phyloP scores from a whole-genome alignment of 202 grass and related monocot genomes.

The Digitaria exilis region DNA sequence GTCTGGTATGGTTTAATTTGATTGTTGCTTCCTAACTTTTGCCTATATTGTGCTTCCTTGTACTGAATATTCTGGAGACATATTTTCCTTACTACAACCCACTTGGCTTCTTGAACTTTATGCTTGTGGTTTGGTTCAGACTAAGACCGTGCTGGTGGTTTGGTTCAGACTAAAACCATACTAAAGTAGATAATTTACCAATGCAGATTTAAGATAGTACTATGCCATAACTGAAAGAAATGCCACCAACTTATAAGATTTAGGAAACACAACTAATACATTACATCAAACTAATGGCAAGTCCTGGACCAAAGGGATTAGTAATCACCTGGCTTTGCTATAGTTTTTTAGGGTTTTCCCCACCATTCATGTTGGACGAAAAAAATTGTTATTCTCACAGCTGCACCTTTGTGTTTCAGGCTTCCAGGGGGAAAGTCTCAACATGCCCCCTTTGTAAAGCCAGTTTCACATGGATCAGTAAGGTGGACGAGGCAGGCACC shows the following conservation, averaged over 20 bases:
- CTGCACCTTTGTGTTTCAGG: slow-evolving; percentile 46
- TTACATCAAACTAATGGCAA: not conserved
- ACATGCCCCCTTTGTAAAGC: slow-evolving; percentile 92
- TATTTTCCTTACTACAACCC: not conserved
- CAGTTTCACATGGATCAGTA: slow-evolving; percentile 68
- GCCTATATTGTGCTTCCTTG: not conserved
- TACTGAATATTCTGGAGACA: not conserved
- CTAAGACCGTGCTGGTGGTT: no score
- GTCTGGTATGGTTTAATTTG: slow-evolving; percentile 57
- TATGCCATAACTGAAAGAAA: slow-evolving; percentile 15
- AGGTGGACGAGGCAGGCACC: slow-evolving; percentile 65
- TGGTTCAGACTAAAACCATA: not conserved
- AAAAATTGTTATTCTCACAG: not conserved
- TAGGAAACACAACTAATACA: not conserved
- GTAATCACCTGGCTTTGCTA: not conserved
- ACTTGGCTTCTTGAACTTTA: not conserved
- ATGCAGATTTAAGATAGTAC: slow-evolving; percentile 1
- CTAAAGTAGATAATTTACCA: not conserved
- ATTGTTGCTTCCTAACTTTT: slow-evolving; percentile 5
- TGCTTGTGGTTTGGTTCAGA: not conserved
- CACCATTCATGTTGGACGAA: not conserved
- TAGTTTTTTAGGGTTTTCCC: not conserved
- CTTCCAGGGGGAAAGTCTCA: slow-evolving; percentile 59
- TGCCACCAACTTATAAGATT: slow-evolving; percentile 6
- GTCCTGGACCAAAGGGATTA: not conserved